Percentiles rank a stretch among this genome's conserved stretches.
phyloP scores from a whole-genome alignment of 352 stramenopile genomes.

The Elongisporangium senticosum region DNA sequence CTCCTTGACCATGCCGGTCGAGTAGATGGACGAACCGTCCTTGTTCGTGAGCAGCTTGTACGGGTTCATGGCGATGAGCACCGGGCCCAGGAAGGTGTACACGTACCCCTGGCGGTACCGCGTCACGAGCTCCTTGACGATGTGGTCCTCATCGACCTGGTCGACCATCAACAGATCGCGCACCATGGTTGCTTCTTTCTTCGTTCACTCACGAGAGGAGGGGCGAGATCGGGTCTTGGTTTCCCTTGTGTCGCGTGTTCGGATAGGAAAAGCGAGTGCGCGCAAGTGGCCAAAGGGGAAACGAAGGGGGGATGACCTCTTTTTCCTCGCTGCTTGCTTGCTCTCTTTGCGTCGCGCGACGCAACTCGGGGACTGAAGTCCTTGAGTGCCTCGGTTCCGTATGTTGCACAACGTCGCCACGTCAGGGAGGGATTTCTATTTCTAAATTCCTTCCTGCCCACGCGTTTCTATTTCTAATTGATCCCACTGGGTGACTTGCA shows the following conservation, averaged over 20 bases:
- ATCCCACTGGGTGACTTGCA: neutral
- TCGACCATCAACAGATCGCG: slow-evolving; percentile 81
- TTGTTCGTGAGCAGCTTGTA: slow-evolving; percentile 80
- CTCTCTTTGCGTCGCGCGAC: neutral
- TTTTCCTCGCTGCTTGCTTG: neutral
- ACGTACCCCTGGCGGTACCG: slow-evolving; percentile 80
- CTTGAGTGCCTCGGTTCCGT: neutral
- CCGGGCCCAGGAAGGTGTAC: slow-evolving; percentile 89
- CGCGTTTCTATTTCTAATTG: neutral
- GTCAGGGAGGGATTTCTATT: neutral
- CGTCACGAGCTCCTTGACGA: slow-evolving; percentile 70
- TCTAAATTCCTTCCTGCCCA: neutral
- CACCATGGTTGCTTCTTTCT: slow-evolving; percentile 13
- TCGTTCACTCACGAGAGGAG: neutral
- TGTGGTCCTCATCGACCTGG: slow-evolving; percentile 63
- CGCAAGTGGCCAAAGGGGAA: neutral
- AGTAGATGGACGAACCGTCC: slow-evolving; percentile 73
- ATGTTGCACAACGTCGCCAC: neutral
- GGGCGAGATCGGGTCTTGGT: neutral
- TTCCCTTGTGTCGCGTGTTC: neutral
- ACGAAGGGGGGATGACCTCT: neutral
- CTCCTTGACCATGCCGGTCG: slow-evolving; percentile 63
- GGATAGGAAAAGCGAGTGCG: neutral
- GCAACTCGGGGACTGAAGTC: neutral
- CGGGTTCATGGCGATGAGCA: slow-evolving; percentile 89